Percentiles rank a stretch among this genome's conserved stretches.
phyloP scores from a whole-genome alignment of 352 stramenopile species.

The Pythium sp. region DNA sequence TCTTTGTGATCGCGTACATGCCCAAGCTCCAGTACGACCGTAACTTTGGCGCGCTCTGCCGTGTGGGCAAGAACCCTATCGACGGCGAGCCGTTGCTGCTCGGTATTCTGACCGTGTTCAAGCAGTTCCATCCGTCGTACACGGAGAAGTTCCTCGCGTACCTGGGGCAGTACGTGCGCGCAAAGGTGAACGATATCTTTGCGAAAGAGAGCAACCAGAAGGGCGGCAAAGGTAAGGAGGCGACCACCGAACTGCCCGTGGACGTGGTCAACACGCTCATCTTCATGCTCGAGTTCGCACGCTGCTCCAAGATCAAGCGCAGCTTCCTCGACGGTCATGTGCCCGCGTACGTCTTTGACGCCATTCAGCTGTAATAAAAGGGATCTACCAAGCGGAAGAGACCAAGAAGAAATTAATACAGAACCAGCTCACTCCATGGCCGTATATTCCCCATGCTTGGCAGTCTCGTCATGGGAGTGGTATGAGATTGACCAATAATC shows the following conservation, averaged over 20 bases:
- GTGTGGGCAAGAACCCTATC: conserved; percentile 89
- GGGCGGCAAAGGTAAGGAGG: conserved; percentile 21
- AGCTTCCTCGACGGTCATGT: conserved; percentile 81
- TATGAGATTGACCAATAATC: not conserved
- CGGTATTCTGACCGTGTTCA: conserved; percentile 91
- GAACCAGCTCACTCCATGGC: not conserved
- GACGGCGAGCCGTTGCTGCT: conserved; percentile 91
- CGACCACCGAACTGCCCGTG: conserved; percentile 53
- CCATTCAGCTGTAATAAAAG: conserved; percentile 59
- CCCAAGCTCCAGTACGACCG: conserved; percentile 92
- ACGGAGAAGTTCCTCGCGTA: conserved; percentile 92
- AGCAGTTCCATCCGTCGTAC: conserved; percentile 95
- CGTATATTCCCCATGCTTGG: not conserved
- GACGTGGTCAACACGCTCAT: conserved; percentile 88
- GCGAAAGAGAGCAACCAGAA: conserved; percentile 45
- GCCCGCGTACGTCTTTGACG: conserved; percentile 88
- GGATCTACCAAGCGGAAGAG: not conserved
- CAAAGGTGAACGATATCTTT: conserved; percentile 86
- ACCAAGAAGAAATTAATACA: not conserved
- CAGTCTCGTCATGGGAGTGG: not conserved
- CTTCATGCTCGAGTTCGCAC: conserved; percentile 88
- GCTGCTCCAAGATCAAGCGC: conserved; percentile 80
- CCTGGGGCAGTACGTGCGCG: conserved; percentile 91
- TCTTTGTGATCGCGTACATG: conserved; percentile 93
- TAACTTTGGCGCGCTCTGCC: conserved; percentile 88